Conservation (phyloP, 2,329 filamentous ascomycete species). For the Calonectria pseudoreteaudii region DNA sequence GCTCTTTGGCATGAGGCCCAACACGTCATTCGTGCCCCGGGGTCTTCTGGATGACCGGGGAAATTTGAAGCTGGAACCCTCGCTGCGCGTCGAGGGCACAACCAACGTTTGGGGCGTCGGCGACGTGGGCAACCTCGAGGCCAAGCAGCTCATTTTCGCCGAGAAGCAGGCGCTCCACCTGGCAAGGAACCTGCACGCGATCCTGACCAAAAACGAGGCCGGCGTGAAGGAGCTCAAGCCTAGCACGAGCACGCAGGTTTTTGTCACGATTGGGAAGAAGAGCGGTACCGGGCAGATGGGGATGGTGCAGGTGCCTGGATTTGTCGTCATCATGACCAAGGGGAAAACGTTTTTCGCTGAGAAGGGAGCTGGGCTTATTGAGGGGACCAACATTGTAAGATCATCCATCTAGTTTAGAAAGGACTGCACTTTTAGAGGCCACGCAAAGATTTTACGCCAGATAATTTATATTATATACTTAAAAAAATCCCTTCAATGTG, state of each 20-base stretch:
- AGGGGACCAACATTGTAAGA: not conserved
- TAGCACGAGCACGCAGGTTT: not conserved
- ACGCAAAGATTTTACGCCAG: not conserved
- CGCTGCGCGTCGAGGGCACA: constrained; percentile 36
- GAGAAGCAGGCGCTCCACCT: not conserved
- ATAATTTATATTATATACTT: not conserved
- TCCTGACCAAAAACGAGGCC: not conserved
- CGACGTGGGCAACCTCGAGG: constrained; percentile 33
- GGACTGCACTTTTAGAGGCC: not conserved
- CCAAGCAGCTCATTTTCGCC: not conserved
- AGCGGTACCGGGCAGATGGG: not conserved
- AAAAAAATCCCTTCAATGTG: not conserved
- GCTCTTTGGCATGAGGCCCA: constrained; percentile 43
- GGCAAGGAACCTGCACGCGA: not conserved
- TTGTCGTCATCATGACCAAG: not conserved
- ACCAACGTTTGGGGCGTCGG: constrained; percentile 44
- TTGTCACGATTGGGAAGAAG: not conserved
- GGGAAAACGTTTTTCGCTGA: not conserved
- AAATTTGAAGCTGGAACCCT: constrained; percentile 37
- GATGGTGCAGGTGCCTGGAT: not conserved
- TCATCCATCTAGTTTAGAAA: not conserved
- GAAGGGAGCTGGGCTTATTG: not conserved
- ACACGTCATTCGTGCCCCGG: constrained; percentile 41
- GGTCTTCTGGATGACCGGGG: constrained; percentile 39
- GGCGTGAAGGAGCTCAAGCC: not conserved